A percentile compares a stretch with the other conserved stretches of the same genome.
Evolutionary conservation across 2,329 filamentous ascomycete species (phyloP).

Genomic region (Capronia coronata): DNA sequence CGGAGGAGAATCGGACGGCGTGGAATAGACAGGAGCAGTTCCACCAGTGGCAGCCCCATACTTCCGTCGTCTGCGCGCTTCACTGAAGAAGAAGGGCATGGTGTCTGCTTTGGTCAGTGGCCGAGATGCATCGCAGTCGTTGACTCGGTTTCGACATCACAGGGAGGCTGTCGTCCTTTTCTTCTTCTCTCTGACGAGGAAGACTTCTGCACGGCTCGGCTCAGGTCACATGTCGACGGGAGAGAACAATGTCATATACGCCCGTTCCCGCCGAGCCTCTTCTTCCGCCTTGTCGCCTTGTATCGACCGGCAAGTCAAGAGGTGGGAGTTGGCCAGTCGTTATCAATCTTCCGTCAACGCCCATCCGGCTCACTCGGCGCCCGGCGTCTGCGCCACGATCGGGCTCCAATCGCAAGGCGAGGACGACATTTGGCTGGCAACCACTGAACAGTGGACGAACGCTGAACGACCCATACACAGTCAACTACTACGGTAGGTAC

Average conservation of each 20-base stretch:
- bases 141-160: not conserved
- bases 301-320: too few species aligned
- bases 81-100: constrained; percentile 4
- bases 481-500: too few species aligned
- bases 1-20: not conserved
- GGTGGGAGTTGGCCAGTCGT: too few species aligned
- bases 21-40: not conserved
- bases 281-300: constrained; percentile 5
- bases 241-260: too few species aligned
- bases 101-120: not conserved
- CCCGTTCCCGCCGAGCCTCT: not conserved
- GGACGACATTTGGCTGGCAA: too few species aligned
- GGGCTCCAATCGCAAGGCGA: not conserved
- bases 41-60: not conserved
- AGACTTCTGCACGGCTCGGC: too few species aligned
- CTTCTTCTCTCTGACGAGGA: not conserved
- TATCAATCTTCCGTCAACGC: too few species aligned
- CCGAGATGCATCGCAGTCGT: not conserved
- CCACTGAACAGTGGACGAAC: too few species aligned
- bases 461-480: too few species aligned
- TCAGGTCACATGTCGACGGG: too few species aligned
- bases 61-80: not conserved
- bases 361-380: constrained; percentile 1
- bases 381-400: not conserved
- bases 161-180: not conserved